Evolutionary conservation across 176 grass and related monocot species (phyloP).

Genomic region (Typha latifolia): DNA sequence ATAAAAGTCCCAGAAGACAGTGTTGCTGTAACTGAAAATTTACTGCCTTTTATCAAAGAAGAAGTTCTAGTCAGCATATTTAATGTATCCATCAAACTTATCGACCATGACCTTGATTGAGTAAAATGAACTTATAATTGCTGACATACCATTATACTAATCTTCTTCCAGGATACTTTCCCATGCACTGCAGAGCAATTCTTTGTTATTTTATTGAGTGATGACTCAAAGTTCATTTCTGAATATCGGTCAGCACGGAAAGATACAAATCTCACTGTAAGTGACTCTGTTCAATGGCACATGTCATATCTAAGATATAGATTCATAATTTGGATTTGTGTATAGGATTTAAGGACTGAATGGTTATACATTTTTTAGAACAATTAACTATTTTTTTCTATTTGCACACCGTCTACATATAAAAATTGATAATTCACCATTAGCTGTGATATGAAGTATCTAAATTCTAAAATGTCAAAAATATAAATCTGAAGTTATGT

Average conservation of each 20-base stretch:
- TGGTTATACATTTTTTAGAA: too few species aligned
- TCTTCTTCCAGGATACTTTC: slow-evolving; percentile 65
- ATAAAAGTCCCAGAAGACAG: slow-evolving; percentile 56
- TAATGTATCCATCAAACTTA: slow-evolving; percentile 32
- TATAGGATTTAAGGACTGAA: too few species aligned
- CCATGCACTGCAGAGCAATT: slow-evolving; percentile 80
- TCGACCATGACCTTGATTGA: neutral
- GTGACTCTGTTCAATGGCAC: slow-evolving; percentile 2
- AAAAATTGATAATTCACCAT: too few species aligned
- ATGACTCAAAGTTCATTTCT: slow-evolving; percentile 63
- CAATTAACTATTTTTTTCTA: too few species aligned
- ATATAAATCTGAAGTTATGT: too few species aligned
- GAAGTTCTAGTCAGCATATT: slow-evolving; percentile 84
- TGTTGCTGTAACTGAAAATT: slow-evolving; percentile 44
- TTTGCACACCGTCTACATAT: too few species aligned
- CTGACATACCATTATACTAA: neutral
- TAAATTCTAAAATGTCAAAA: too few species aligned
- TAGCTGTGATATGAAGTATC: too few species aligned
- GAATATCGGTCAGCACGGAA: slow-evolving; percentile 72
- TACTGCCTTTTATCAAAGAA: slow-evolving; percentile 90
- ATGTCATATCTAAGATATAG: too few species aligned
- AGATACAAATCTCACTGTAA: slow-evolving; percentile 89
- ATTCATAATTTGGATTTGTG: too few species aligned
- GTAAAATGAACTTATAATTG: neutral
- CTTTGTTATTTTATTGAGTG: slow-evolving; percentile 56